Evolutionary conservation across 495 filamentous ascomycete genomes (phyloP).

Genomic region (Trichoderma parareesei): DNA sequence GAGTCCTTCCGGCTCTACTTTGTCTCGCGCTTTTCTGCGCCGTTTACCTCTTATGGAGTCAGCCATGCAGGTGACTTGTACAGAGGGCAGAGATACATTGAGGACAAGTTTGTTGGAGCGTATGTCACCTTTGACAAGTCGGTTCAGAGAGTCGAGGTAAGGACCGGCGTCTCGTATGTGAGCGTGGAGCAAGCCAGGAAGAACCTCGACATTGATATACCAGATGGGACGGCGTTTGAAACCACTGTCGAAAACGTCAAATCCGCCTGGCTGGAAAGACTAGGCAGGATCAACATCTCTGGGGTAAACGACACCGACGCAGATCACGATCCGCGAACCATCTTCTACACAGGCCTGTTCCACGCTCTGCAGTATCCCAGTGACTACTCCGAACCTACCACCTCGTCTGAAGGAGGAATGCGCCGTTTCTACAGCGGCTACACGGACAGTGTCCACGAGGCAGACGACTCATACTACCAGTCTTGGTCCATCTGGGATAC

Average conservation of each 20-base stretch:
- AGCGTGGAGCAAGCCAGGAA: conserved; percentile 26
- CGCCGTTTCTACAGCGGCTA: conserved; percentile 27
- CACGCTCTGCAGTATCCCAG: conserved; percentile 27
- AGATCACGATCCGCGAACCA: conserved; percentile 23
- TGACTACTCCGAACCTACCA: conserved; percentile 25
- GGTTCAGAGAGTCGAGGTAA: conserved; percentile 20
- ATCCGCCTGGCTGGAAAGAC: conserved; percentile 24
- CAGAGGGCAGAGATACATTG: conserved; percentile 13
- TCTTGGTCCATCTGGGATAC: conserved; percentile 32
- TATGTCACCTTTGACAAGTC: conserved; percentile 20
- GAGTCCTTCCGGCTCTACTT: conserved; percentile 24
- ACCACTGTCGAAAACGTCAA: conserved; percentile 20
- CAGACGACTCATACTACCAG: conserved; percentile 26
- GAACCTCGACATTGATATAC: conserved; percentile 26
- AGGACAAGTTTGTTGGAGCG: conserved; percentile 21
- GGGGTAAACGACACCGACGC: conserved; percentile 22
- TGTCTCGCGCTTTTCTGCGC: conserved; percentile 25
- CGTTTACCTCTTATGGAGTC: conserved; percentile 22
- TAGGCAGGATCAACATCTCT: conserved; percentile 23
- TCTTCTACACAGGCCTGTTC: conserved; percentile 28
- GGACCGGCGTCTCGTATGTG: conserved; percentile 26
- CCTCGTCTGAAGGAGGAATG: conserved; percentile 7
- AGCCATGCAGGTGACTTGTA: conserved; percentile 17
- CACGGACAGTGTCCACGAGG: conserved; percentile 22
- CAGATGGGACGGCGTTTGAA: conserved; percentile 21